Percentiles rank a stretch among this genome's conserved stretches.
phyloP scores from a whole-genome alignment of 805 yeast species.

The Candida montana region DNA sequence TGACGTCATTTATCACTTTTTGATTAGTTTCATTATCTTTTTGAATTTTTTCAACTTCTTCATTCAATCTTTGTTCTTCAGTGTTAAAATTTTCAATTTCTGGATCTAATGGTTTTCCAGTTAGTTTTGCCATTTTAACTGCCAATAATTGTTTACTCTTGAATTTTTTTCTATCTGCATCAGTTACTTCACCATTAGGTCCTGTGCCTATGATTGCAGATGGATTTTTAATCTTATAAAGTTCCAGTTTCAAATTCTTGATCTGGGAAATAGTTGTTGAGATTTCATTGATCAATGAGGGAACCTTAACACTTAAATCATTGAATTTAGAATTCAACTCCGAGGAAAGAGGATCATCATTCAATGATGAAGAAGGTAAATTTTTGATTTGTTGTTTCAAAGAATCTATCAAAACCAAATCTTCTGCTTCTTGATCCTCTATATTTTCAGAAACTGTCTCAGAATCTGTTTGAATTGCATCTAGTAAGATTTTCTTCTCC shows the following conservation, averaged over 20 bases:
- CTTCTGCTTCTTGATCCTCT: constrained; percentile 41
- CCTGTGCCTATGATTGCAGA: constrained; percentile 75
- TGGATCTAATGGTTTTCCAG: constrained; percentile 59
- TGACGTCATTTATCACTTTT: constrained; percentile 61
- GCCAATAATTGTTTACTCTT: constrained; percentile 70
- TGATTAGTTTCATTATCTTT: constrained; percentile 52
- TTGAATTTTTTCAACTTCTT: constrained; percentile 45
- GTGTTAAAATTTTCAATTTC: constrained; percentile 30
- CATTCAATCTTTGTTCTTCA: constrained; percentile 36
- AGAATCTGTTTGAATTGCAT: constrained; percentile 33
- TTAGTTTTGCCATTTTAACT: constrained; percentile 86
- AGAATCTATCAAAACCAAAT: constrained; percentile 34
- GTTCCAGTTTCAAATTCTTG: constrained; percentile 56
- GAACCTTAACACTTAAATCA: constrained; percentile 39
- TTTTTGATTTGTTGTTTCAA: constrained; percentile 41
- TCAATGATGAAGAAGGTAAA: constrained; percentile 43
- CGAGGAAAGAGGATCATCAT: constrained; percentile 7
- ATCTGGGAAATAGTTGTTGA: constrained; percentile 60
- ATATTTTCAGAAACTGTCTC: constrained; percentile 34
- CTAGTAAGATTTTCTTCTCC: constrained; percentile 70
- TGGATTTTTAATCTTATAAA: constrained; percentile 64
- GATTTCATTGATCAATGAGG: constrained; percentile 58
- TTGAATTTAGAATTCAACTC: constrained; percentile 33
- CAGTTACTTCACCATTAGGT: constrained; percentile 80
- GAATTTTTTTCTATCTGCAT: constrained; percentile 72